Evolutionary conservation across 257 asterid species (phyloP).

Genomic region (Thymus quinquecostatus): DNA sequence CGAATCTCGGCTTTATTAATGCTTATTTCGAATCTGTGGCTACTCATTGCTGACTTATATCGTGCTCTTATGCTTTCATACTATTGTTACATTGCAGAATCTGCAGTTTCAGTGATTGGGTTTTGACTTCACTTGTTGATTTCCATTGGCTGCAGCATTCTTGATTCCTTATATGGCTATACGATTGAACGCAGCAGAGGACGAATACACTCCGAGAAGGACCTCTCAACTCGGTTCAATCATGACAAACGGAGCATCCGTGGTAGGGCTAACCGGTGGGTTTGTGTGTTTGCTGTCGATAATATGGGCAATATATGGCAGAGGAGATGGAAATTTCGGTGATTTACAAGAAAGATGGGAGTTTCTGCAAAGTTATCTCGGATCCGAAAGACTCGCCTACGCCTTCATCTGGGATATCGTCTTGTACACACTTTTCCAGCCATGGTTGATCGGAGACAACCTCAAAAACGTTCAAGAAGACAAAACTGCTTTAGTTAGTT

Average conservation of each 20-base stretch:
- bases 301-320: slow-evolving; percentile 79
- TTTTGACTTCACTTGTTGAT: slow-evolving; percentile 10
- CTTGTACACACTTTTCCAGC: slow-evolving; percentile 76
- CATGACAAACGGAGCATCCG: slow-evolving; percentile 68
- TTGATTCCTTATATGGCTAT: slow-evolving; percentile 94
- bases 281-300: slow-evolving; percentile 59
- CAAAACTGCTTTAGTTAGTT: slow-evolving; percentile 48
- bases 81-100: slow-evolving; percentile 1
- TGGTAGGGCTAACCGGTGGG: slow-evolving; percentile 72
- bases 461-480: slow-evolving; percentile 59
- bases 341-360: slow-evolving; percentile 60
- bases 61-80: neutral
- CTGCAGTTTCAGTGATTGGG: neutral
- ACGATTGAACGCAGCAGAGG: slow-evolving; percentile 57
- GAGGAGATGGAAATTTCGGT: slow-evolving; percentile 71
- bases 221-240: slow-evolving; percentile 62
- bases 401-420: slow-evolving; percentile 93
- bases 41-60: neutral
- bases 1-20: too few relatives aligned
- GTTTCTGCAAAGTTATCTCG: slow-evolving; percentile 61
- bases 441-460: slow-evolving; percentile 93
- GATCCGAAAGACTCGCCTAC: slow-evolving; percentile 86
- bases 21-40: neutral
- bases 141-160: slow-evolving; percentile 62
- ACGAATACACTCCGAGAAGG: slow-evolving; percentile 43